A percentile compares a stretch with the other conserved stretches of the same genome.
phyloP scores from a whole-genome alignment of 225 moss, liverwort and hornwort species.

The Climacium dendroides region DNA sequence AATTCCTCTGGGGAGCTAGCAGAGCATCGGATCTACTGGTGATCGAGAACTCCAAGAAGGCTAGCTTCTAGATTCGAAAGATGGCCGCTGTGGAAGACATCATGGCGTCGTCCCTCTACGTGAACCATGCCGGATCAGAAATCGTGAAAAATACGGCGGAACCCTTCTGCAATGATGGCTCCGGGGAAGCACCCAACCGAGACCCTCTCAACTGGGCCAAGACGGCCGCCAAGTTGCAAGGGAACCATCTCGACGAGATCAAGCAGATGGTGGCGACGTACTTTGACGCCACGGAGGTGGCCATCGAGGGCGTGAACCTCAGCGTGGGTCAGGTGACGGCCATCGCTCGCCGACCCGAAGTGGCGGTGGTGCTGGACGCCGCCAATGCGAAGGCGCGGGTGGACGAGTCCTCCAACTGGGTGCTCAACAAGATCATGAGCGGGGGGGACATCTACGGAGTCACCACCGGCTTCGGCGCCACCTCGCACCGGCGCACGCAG shows the following conservation, averaged over 20 bases:
- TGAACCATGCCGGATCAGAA: background rate
- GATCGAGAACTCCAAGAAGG: background rate
- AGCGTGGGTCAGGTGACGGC: background rate
- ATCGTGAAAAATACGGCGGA: background rate
- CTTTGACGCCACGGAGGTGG: background rate
- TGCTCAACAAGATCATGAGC: background rate
- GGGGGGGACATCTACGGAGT: background rate
- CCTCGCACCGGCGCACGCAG: conserved; percentile 10
- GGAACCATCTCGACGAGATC: background rate
- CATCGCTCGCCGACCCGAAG: background rate
- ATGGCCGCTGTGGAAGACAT: background rate
- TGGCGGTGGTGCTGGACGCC: background rate
- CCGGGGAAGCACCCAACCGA: too few species aligned
- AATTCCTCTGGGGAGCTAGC: background rate
- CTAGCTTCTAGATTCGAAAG: background rate
- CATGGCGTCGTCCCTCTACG: background rate
- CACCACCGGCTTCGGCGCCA: conserved; percentile 4
- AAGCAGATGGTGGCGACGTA: background rate
- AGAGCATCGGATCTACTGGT: background rate
- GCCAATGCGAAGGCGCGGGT: conserved; percentile 11
- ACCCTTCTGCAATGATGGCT: background rate
- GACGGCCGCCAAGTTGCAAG: background rate
- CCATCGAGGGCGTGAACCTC: background rate
- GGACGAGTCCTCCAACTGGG: conserved; percentile 3
- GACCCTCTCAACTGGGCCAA: background rate